These are phyloP conservation scores for Lichtheimia ornata DNA, from an alignment of 371 early-diverging fungal genomes.

Conservation along the genomic window DNA sequence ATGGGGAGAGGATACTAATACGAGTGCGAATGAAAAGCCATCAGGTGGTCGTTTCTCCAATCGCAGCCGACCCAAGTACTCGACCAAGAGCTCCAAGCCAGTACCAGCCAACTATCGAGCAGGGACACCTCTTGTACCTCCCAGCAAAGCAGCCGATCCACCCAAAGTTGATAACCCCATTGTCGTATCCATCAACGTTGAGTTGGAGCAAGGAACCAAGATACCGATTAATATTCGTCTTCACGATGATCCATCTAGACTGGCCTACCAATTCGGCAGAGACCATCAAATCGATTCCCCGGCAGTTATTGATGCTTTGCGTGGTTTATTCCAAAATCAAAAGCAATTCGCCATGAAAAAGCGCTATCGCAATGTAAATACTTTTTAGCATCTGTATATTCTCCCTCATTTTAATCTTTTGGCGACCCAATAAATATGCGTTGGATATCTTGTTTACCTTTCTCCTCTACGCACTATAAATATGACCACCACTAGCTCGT, in stretches of 20 bases:
- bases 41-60: conserved; percentile 5
- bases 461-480: no score
- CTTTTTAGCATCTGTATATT: neutral
- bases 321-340: conserved; percentile 13
- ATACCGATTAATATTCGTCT: conserved; percentile 19
- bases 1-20: neutral
- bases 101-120: conserved; percentile 9
- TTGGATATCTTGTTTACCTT: neutral
- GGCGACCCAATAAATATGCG: no score
- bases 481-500: no score
- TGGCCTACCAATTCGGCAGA: conserved; percentile 16
- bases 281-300: conserved; percentile 9
- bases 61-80: conserved; percentile 14
- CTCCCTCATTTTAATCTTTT: neutral
- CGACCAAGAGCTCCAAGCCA: neutral
- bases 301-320: conserved; percentile 11
- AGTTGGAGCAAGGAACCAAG: conserved; percentile 12
- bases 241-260: conserved; percentile 16
- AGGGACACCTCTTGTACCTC: conserved; percentile 6
- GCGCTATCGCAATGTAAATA: conserved; percentile 12
- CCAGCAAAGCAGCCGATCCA: conserved; percentile 12
- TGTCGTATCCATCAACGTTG: conserved; percentile 22
- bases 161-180: conserved; percentile 17
- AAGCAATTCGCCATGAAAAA: conserved; percentile 13
- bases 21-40: neutral